phyloP scores from a whole-genome alignment of 305 asterid genomes.

The Coffea humblotiana region DNA sequence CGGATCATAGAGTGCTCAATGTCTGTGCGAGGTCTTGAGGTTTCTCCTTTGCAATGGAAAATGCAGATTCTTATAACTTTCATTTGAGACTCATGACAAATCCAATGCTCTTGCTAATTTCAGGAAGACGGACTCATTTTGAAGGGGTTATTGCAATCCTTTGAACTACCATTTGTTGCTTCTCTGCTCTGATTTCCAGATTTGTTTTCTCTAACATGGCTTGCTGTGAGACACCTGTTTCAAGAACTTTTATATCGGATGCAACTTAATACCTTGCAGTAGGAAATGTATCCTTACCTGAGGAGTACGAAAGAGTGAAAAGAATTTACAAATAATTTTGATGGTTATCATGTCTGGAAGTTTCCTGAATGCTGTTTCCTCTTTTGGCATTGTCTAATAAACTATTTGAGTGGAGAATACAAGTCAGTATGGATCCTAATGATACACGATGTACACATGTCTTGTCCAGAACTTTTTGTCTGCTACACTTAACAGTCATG shows the following conservation, averaged over 20 bases:
- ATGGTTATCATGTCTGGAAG: not conserved
- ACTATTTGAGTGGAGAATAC: not conserved
- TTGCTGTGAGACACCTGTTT: not conserved
- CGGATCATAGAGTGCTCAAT: not conserved
- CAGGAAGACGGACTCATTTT: not conserved
- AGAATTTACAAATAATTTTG: not conserved
- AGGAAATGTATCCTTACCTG: not conserved
- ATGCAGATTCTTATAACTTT: no score
- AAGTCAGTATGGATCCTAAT: not conserved
- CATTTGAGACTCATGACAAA: not conserved
- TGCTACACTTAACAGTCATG: not conserved
- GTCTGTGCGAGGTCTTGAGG: not conserved
- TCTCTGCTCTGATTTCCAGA: not conserved
- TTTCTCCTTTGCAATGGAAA: not conserved
- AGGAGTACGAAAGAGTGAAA: no score
- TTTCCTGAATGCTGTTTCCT: not conserved
- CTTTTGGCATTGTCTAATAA: not conserved
- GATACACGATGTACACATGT: not conserved
- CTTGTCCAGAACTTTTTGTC: not conserved
- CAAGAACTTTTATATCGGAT: not conserved
- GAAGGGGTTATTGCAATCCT: not conserved
- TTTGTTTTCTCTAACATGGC: not conserved
- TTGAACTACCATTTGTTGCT: not conserved
- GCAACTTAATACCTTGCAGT: no score
- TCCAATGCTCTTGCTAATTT: not conserved